phyloP scores from a whole-genome alignment of 257 asterid species.

The Craterostigma plantagineum region DNA sequence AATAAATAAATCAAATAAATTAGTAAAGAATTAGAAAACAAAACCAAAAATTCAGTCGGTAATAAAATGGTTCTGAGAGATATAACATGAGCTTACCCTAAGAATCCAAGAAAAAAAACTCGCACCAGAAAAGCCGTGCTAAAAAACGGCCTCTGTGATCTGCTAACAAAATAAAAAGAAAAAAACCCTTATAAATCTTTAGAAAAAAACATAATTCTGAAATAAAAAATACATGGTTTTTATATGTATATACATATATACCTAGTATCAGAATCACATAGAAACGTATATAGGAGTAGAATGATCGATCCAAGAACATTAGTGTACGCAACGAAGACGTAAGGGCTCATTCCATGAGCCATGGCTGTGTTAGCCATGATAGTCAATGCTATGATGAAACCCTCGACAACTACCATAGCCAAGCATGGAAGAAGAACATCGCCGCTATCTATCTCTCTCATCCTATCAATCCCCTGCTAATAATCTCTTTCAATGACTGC shows the following conservation, averaged over 20 bases:
- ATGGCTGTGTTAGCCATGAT: conserved; percentile 59
- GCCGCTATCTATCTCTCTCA: conserved; percentile 14
- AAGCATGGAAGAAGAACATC: conserved; percentile 28
- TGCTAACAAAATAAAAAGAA: conserved; percentile 12
- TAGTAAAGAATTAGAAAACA: too few relatives aligned
- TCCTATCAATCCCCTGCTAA: not conserved
- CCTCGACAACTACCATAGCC: conserved; percentile 55
- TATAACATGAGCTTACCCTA: conserved; percentile 26
- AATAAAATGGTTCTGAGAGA: too few relatives aligned
- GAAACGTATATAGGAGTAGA: conserved; percentile 28
- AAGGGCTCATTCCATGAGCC: conserved; percentile 62
- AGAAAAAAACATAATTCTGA: not conserved
- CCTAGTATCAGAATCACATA: conserved; percentile 4
- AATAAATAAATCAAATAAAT: conserved; percentile 1
- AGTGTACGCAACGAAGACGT: conserved; percentile 56
- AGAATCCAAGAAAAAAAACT: conserved; percentile 44
- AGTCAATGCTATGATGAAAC: conserved; percentile 34
- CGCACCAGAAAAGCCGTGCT: conserved; percentile 24
- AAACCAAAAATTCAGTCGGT: too few relatives aligned
- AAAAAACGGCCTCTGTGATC: conserved; percentile 27
- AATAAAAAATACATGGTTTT: too few relatives aligned
- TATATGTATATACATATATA: too few relatives aligned
- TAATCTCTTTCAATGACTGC: too few relatives aligned
- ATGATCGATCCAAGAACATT: conserved; percentile 48
- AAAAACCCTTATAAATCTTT: too few relatives aligned